These are phyloP conservation scores for Termitomyces sp. DNA, from an alignment of 768 basidiomycete genomes.

Conservation along the genomic window DNA sequence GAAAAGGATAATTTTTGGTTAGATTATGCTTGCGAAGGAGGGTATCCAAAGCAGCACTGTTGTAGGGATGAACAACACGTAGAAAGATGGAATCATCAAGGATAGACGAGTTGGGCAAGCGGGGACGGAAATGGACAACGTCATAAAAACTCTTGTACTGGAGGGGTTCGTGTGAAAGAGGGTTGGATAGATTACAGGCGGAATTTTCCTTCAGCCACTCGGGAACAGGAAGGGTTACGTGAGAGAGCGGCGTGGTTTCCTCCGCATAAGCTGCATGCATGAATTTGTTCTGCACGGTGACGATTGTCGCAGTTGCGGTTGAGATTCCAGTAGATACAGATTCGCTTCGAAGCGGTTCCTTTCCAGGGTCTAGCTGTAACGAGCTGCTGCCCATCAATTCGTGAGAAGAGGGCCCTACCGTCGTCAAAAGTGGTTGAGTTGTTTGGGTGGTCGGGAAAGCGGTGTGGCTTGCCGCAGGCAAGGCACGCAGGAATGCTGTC, in stretches of 20 bases:
- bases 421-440: conserved; percentile 2
- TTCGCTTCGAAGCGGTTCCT: not conserved
- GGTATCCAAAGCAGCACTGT: too few species aligned
- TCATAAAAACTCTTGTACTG: too few species aligned
- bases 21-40: too few species aligned
- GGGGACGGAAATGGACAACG: too few species aligned
- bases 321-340: conserved; percentile 17
- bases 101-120: too few species aligned
- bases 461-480: conserved; percentile 7
- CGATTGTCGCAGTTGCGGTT: not conserved
- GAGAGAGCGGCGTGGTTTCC: conserved; percentile 14
- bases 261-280: conserved; percentile 18
- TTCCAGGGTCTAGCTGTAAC: not conserved
- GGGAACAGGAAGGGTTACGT: not conserved
- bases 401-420: conserved; percentile 2
- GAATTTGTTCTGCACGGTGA: conserved; percentile 5
- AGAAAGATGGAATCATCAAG: too few species aligned
- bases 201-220: conserved; percentile 1
- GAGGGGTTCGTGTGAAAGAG: too few species aligned
- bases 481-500: conserved; percentile 7
- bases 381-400: not conserved
- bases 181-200: too few species aligned
- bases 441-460: not conserved
- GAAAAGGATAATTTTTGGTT: too few species aligned
- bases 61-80: too few species aligned